Base-by-base conservation (phyloP, 169 alveolate species). In the Plasmodium gonderi region DNA sequence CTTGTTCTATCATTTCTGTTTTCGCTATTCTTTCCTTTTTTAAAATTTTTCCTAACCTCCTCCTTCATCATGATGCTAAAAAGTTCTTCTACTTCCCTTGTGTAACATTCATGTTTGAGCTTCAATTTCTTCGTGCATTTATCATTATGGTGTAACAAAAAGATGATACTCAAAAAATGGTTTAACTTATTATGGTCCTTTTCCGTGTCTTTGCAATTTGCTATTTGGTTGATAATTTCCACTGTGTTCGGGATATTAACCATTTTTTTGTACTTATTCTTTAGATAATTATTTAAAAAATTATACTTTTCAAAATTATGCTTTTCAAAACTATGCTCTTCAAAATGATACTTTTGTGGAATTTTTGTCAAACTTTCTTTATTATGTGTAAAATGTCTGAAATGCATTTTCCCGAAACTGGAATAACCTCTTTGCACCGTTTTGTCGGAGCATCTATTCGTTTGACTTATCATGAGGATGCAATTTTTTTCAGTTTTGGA, bases 261-360 rank as follows among this genome's bases (percentile, higher is more conserved):
- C 68, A 85, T 31, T 29, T 26, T 38, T n/a, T 2, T 40, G 47
- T 44, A 85, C 68, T 54, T 74, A 20, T 65, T 67, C 45, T 40
- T 85, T 29, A 85, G 12, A 33, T 85, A 75, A 20, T 42, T 85
- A 67, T 85, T 85, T 85, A 85, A 36, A 75, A 85, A 72, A 44
- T n/a, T 7, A 45, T 85, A 85, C 17, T 75, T 85, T 7, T 51
- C 45, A 85, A 54, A 60, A 54, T 23, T 26, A 20, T 75, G 20
- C 11, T n/a, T 44, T 26, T 26, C n/a, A 75, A 85, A 72, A 44
- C 17, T 7, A 45, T 85, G 68, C 17, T 75, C 68, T 7, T 51
- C 45, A 85, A 54, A 60, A 54, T 23, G 26, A 20, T 75, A 20
- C 11, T n/a, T 44, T 26, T 26, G 68, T 26, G 29, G 6, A 3